Percentiles rank a stretch among this genome's conserved stretches.
phyloP scores from a whole-genome alignment of 2,329 filamentous ascomycete species.

The Botrytis paeoniae region DNA sequence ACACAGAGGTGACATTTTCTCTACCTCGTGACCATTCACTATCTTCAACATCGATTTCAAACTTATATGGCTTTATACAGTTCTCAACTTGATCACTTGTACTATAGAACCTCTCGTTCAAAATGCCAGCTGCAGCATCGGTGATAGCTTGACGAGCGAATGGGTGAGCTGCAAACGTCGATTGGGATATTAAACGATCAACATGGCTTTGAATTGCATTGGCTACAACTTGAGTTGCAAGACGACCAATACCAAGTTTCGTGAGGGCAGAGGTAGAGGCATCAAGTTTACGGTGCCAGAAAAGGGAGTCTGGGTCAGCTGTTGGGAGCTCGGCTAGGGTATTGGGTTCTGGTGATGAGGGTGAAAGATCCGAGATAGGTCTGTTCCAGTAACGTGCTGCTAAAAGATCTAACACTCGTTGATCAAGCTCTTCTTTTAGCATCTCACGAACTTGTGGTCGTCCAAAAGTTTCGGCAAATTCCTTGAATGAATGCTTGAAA shows the following conservation, averaged over 20 bases:
- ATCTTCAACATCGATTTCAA: slow-evolving; percentile 91
- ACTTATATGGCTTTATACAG: slow-evolving; percentile 98
- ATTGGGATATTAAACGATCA: slow-evolving; percentile 72
- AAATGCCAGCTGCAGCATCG: slow-evolving; percentile 82
- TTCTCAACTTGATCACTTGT: slow-evolving; percentile 98
- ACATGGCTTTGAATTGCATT: slow-evolving; percentile 83
- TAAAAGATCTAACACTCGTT: slow-evolving; percentile 88
- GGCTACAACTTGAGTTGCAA: slow-evolving; percentile 89
- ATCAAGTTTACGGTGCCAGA: slow-evolving; percentile 93
- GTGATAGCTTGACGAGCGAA: slow-evolving; percentile 91
- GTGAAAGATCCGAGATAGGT: slow-evolving; percentile 78
- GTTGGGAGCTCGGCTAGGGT: slow-evolving; percentile 76
- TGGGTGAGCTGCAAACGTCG: slow-evolving; percentile 85
- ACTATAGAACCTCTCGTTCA: slow-evolving; percentile 93
- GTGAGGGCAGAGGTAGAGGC: slow-evolving; percentile 87
- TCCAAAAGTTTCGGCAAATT: slow-evolving; percentile 86
- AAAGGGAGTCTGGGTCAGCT: slow-evolving; percentile 77
- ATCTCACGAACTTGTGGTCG: slow-evolving; percentile 84
- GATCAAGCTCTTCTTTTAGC: slow-evolving; percentile 88
- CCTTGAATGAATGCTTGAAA: slow-evolving; percentile 98
- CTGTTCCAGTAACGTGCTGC: slow-evolving; percentile 98
- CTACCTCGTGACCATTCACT: slow-evolving; percentile 83
- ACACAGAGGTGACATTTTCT: slow-evolving; percentile 73
- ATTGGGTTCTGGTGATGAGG: slow-evolving; percentile 64
- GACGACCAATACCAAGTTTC: slow-evolving; percentile 86